Percentiles rank a stretch among this genome's conserved stretches.
Evolutionary conservation across 2,329 filamentous ascomycete genomes (phyloP).

Genomic region (Alternaria atra): DNA sequence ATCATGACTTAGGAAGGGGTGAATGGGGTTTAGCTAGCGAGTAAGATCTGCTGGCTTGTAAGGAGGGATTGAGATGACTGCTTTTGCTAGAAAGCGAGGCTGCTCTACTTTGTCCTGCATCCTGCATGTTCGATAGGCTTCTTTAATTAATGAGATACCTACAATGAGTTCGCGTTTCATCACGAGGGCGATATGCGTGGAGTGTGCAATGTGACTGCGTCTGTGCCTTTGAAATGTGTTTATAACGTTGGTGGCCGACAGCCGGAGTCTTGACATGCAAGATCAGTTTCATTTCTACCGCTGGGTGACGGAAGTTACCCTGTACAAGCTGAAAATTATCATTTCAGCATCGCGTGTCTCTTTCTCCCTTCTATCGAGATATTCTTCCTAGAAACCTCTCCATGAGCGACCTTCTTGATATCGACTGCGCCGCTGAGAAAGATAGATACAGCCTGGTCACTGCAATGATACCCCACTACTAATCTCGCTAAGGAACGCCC

Average conservation of each 20-base stretch:
- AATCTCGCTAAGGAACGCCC: neutral
- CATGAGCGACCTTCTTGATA: too few species aligned
- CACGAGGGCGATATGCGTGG: neutral
- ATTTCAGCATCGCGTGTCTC: too few species aligned
- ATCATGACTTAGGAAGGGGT: conserved; percentile 21
- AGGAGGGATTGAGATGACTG: conserved; percentile 10
- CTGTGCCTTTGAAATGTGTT: neutral
- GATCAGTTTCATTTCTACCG: too few species aligned
- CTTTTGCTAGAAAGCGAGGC: conserved; percentile 25
- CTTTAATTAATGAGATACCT: neutral
- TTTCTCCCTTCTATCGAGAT: too few species aligned
- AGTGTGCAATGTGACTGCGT: neutral
- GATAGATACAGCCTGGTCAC: neutral
- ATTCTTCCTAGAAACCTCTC: neutral
- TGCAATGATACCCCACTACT: neutral
- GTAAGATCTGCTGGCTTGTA: conserved; percentile 4
- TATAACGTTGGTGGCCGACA: neutral
- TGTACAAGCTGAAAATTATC: too few species aligned
- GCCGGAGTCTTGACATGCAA: neutral
- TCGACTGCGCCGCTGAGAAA: too few species aligned
- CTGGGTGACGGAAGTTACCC: too few species aligned
- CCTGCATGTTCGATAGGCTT: conserved; percentile 5
- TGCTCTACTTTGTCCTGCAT: neutral
- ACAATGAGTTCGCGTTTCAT: neutral
- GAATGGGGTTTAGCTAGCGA: neutral